phyloP scores from a whole-genome alignment of 441 rosid genomes.

The Biscutella laevigata region DNA sequence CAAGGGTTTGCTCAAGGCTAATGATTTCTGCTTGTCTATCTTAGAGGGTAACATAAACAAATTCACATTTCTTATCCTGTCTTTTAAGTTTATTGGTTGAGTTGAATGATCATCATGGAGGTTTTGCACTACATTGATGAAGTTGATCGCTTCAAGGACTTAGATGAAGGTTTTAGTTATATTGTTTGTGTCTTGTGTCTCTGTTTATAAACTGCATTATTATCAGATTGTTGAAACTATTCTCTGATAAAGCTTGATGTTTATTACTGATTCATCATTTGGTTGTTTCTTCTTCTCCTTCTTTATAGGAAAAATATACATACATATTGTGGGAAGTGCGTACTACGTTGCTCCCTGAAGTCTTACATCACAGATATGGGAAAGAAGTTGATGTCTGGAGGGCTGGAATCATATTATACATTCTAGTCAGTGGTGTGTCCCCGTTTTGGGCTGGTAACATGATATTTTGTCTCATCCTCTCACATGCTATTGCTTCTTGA shows the following conservation, averaged over 20 bases:
- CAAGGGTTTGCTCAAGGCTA: conserved; percentile 43
- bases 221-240: no score
- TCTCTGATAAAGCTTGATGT: not conserved
- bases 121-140: no score
- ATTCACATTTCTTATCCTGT: no score
- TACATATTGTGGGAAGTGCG: conserved; percentile 55
- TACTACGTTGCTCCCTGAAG: conserved; percentile 68
- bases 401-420: conserved; percentile 55
- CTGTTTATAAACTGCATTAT: not conserved
- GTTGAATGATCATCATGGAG: no score
- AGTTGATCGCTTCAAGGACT: conserved; percentile 12
- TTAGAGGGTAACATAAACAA: conserved; percentile 32
- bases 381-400: conserved; percentile 60
- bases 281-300: conserved; percentile 2
- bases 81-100: no score
- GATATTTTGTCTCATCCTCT: not conserved
- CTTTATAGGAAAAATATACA: conserved; percentile 42
- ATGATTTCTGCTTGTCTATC: conserved; percentile 50
- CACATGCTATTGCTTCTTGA: not conserved
- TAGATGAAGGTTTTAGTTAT: not conserved
- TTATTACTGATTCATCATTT: not conserved
- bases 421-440: conserved; percentile 56
- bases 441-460: conserved; percentile 59
- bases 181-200: not conserved
- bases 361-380: conserved; percentile 42